Evolutionary conservation across 2,329 filamentous ascomycete species (phyloP), one percentile per base, ranked within the genome.

Genomic region (Aspergillus phoenicis): DNA sequence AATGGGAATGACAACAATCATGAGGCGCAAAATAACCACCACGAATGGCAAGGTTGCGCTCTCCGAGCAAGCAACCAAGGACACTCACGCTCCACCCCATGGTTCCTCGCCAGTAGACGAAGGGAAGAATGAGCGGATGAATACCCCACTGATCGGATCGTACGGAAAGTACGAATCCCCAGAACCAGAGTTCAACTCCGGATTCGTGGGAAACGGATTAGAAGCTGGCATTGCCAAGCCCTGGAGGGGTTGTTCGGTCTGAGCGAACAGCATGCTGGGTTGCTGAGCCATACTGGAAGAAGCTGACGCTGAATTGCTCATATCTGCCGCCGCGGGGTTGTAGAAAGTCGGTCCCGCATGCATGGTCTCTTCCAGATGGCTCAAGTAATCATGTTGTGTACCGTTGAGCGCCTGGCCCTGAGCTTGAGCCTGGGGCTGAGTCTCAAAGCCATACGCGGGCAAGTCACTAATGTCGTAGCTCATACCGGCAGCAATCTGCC

Each of bases 81-180:
- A 13, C 13, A 15, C 11, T 65, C 60, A 30, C 67, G 15, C 5
- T 36, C 17, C 28, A 15, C 26, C 66, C 72, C 69, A 76, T 8
- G 63, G 55, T 5, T 68, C 63, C 54, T 73, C 72, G 5, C 71
- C 71, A 8, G 59, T 63, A 8, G 65, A 45, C 8, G 63, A 41
- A 5, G 75, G 75, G 64, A 77, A 77, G 65, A 76, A 77, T n/a
- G 75, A 75, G 20, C 71, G 68, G 57, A 77, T 76, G 28, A 77
- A 77, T 54, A 76, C 73, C 15, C 73, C 73, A 30, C 68, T 72
- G 57, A 77, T 77, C 5, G 75, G 74, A 54, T 77, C 75, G 59
- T 77, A 77, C 8, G 75, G 75, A 62, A 77, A 77, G 52, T 73
- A 76, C 1, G 67, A 59, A 45, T 75, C 73, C n/a, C 38, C 53